Evolutionary conservation across 352 stramenopile genomes (phyloP).

Genomic region (Halophytophthora polymorphica): DNA sequence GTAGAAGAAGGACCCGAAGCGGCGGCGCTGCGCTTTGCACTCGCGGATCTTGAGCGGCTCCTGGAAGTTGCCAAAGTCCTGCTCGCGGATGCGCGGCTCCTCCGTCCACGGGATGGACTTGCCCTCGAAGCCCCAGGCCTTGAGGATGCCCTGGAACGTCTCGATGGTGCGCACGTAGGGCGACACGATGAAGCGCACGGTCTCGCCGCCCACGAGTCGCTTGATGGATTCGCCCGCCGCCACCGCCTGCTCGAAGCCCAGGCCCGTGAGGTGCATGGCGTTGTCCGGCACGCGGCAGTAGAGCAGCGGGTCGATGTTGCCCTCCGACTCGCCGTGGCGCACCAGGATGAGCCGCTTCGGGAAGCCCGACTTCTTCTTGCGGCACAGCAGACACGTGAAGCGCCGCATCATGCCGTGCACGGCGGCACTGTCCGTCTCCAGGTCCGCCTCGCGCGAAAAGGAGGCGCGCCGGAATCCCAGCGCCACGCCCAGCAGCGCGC

Average conservation of each 20-base stretch:
- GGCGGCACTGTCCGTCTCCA: slow-evolving; percentile 12
- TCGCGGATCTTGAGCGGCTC: slow-evolving; percentile 78
- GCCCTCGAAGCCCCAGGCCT: slow-evolving; percentile 55
- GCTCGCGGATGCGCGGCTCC: slow-evolving; percentile 85
- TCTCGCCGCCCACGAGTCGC: slow-evolving; percentile 71
- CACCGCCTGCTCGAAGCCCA: slow-evolving; percentile 76
- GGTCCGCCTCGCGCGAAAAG: slow-evolving; percentile 3
- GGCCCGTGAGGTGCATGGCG: slow-evolving; percentile 76
- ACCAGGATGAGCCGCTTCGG: slow-evolving; percentile 83
- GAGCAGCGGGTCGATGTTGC: slow-evolving; percentile 79
- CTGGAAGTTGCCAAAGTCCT: slow-evolving; percentile 91
- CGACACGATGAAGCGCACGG: slow-evolving; percentile 80
- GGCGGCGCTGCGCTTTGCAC: slow-evolving; percentile 69
- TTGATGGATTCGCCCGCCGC: slow-evolving; percentile 70
- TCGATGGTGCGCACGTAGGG: slow-evolving; percentile 86
- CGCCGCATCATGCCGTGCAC: slow-evolving; percentile 20
- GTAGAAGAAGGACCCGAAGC: slow-evolving; percentile 89
- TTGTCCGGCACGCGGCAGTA: slow-evolving; percentile 81
- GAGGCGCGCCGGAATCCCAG: slow-evolving; percentile 9
- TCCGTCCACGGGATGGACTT: slow-evolving; percentile 70
- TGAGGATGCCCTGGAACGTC: slow-evolving; percentile 81
- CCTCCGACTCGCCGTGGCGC: slow-evolving; percentile 80
- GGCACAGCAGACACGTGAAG: slow-evolving; percentile 41
- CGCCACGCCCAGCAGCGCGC: slow-evolving; percentile 37
- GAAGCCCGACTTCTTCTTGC: slow-evolving; percentile 38